Percentiles rank a stretch among this genome's conserved stretches.
These are phyloP conservation scores for Cyclaneusma minus DNA, from an alignment of 2,329 filamentous ascomycete genomes.

Conservation along the genomic window DNA sequence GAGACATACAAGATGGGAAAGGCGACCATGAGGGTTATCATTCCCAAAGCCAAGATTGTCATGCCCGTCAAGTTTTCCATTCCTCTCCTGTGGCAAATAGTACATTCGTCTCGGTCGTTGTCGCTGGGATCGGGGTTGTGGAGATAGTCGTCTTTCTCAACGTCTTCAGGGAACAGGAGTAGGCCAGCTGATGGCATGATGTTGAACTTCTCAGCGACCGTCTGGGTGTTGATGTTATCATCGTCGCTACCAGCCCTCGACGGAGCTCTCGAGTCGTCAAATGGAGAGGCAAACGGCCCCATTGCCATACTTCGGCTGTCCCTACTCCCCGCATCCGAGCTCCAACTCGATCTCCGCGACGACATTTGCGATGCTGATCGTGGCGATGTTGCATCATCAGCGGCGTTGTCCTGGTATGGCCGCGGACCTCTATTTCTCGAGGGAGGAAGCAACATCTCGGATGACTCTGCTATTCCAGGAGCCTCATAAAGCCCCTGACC, in stretches of 20 bases:
- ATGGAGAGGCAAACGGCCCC: constrained; percentile 33
- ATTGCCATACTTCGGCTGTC: constrained; percentile 29
- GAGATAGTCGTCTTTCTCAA: constrained; percentile 58
- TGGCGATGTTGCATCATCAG: constrained; percentile 28
- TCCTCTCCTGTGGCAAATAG: constrained; percentile 49
- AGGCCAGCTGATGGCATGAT: constrained; percentile 52
- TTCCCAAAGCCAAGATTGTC: constrained; percentile 38
- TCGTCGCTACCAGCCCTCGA: constrained; percentile 46
- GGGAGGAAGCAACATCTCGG: constrained; percentile 33
- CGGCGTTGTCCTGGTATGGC: constrained; percentile 34
- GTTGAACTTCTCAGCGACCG: constrained; percentile 59
- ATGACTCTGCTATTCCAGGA: constrained; percentile 19
- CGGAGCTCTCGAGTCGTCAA: constrained; percentile 41
- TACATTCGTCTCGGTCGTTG: constrained; percentile 42
- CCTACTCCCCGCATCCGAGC: constrained; percentile 37
- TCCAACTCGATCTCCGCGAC: constrained; percentile 49
- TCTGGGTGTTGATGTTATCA: constrained; percentile 53
- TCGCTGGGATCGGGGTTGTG: constrained; percentile 56
- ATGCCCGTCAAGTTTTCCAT: constrained; percentile 49
- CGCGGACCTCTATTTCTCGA: constrained; percentile 27
- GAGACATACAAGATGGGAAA: constrained; percentile 51
- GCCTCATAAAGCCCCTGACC: constrained; percentile 9
- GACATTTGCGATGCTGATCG: constrained; percentile 29
- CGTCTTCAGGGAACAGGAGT: constrained; percentile 53
- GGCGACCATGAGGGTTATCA: constrained; percentile 50